Conservation (phyloP, 805 yeast genomes). For the Suhomyces faveliae region DNA sequence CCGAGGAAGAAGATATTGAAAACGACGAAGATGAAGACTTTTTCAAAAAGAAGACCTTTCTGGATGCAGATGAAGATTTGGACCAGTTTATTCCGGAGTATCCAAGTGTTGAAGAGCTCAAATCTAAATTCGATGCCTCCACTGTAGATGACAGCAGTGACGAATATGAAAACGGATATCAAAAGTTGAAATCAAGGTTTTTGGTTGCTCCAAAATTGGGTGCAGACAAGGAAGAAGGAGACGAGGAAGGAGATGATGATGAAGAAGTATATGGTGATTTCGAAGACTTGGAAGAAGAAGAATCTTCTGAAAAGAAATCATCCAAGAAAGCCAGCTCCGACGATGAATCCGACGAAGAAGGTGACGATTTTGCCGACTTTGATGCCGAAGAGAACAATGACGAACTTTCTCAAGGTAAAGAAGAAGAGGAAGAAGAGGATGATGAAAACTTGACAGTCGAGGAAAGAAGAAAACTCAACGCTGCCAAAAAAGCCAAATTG, state of each 20-base stretch:
- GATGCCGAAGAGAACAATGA: constrained; percentile 48
- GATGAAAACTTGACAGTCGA: constrained; percentile 54
- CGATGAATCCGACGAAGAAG: constrained; percentile 24
- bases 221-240: constrained; percentile 25
- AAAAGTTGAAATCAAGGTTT: constrained; percentile 46
- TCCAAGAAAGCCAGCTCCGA: constrained; percentile 34
- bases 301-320: constrained; percentile 13
- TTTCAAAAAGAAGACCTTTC: constrained; percentile 47
- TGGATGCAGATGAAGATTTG: constrained; percentile 27
- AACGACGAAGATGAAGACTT: constrained; percentile 46
- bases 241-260: constrained; percentile 28
- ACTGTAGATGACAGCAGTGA: constrained; percentile 24
- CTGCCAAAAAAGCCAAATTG: constrained; percentile 84
- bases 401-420: constrained; percentile 40
- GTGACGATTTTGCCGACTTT: constrained; percentile 50
- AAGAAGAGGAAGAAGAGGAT: constrained; percentile 44
- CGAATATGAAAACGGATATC: constrained; percentile 43
- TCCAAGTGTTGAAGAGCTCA: constrained; percentile 43
- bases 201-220: constrained; percentile 51
- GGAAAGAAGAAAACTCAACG: constrained; percentile 75
- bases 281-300: constrained; percentile 36
- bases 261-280: constrained; percentile 37
- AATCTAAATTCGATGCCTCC: constrained; percentile 44
- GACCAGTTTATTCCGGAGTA: constrained; percentile 39
- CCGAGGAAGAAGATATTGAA: constrained; percentile 39